These are phyloP conservation scores for Saccharum hybrid DNA, from an alignment of 202 grass and related monocot genomes.

Conservation along the genomic window DNA sequence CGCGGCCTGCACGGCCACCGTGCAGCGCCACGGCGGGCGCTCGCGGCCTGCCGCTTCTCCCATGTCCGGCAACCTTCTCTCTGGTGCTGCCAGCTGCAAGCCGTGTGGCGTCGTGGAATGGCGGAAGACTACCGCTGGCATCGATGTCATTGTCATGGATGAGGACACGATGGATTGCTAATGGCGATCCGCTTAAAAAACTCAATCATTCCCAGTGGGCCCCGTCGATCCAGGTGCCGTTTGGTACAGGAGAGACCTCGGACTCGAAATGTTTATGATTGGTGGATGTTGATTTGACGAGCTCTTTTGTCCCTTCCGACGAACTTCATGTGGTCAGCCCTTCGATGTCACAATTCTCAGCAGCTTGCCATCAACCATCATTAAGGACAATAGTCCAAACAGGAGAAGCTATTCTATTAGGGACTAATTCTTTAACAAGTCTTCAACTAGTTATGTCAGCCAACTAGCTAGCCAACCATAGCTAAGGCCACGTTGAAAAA, in stretches of 20 bases:
- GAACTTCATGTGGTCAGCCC: background rate
- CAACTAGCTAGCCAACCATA: no score
- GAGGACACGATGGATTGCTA: no score
- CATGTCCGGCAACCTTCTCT: conserved; percentile 20
- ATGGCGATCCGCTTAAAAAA: background rate
- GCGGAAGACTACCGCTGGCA: background rate
- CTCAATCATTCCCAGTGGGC: background rate
- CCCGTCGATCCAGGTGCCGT: background rate
- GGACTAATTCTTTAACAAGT: background rate
- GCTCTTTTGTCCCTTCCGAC: background rate
- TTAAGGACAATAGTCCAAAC: no score
- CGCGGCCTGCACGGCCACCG: conserved; percentile 64
- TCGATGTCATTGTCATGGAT: no score
- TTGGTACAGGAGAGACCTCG: background rate
- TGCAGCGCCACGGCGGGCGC: conserved; percentile 54
- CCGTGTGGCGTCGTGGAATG: background rate
- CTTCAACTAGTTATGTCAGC: no score
- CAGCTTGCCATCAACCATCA: background rate
- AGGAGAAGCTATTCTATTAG: no score
- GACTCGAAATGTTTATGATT: no score
- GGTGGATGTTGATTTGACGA: background rate
- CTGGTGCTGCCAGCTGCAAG: background rate
- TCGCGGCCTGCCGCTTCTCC: conserved; percentile 9
- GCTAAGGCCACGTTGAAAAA: no score
- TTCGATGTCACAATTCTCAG: background rate